Conservation (phyloP, 768 basidiomycete species). For the Chiua virens region DNA sequence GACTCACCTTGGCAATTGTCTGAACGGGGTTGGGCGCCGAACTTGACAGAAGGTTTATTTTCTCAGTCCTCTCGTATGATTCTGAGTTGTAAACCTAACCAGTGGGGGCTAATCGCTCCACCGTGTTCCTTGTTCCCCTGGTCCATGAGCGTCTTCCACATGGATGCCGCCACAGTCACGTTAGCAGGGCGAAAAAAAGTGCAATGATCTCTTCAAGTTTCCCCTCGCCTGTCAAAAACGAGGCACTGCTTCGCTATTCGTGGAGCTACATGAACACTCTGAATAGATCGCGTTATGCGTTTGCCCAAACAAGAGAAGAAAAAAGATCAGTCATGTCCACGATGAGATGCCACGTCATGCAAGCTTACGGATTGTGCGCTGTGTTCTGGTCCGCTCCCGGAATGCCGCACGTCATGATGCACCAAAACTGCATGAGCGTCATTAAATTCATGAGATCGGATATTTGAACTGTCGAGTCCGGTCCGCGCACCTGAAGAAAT, state of each 20-base stretch:
- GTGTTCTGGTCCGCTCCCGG: slow-evolving; percentile 1
- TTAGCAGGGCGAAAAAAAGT: slow-evolving; percentile 3
- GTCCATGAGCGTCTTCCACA: not conserved
- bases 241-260: not conserved
- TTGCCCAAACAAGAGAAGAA: not conserved
- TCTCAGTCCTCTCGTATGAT: not conserved
- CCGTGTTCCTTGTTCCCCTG: slow-evolving; percentile 2
- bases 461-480: not conserved
- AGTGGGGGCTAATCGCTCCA: slow-evolving; percentile 1
- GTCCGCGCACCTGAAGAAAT: not conserved
- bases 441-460: not conserved
- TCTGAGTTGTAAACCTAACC: slow-evolving; percentile 1
- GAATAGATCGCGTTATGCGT: slow-evolving; percentile 1
- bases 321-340: not conserved
- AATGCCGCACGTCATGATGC: not conserved
- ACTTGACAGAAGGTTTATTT: not conserved
- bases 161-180: slow-evolving; percentile 16
- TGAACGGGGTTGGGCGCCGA: not conserved
- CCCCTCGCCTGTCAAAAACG: not conserved
- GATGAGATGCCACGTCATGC: not conserved
- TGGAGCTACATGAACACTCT: not conserved
- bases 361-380: not conserved
- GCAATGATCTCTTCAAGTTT: not conserved
- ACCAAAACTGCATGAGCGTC: not conserved
- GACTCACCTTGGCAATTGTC: not conserved